Evolutionary conservation across 2,329 filamentous ascomycete species (phyloP).

Genomic region (Beauveria rudraprayagi): DNA sequence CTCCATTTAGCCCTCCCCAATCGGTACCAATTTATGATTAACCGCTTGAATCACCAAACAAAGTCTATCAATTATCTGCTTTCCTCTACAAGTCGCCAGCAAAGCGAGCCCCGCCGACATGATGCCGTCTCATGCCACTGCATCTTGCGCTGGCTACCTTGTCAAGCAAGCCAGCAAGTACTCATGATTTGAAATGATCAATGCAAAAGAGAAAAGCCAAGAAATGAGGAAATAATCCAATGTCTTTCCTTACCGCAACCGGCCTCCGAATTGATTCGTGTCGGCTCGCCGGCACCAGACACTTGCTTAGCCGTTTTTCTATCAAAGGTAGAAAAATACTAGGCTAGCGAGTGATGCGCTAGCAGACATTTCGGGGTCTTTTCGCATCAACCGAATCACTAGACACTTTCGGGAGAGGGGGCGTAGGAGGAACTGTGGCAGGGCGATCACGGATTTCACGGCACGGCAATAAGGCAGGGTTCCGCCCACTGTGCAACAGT

Average conservation of each 20-base stretch:
- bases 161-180: background rate
- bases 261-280: background rate
- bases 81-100: too few relatives aligned
- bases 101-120: background rate
- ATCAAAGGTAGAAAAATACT: background rate
- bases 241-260: too few relatives aligned
- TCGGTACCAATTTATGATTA: background rate
- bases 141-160: too few relatives aligned
- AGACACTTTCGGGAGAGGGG: background rate
- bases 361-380: background rate
- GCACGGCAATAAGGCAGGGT: background rate
- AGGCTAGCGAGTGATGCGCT: background rate
- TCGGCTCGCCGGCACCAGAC: background rate
- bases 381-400: background rate
- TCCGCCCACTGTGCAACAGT: background rate
- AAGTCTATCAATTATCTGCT: background rate
- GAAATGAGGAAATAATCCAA: too few relatives aligned
- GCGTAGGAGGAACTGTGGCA: too few relatives aligned
- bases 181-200: too few relatives aligned
- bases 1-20: background rate
- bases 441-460: slow-evolving; percentile 4
- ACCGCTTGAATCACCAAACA: background rate
- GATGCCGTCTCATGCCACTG: background rate
- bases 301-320: background rate
- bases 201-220: too few relatives aligned